These are phyloP conservation scores for Linnemannia schmuckeri DNA, from an alignment of 192 early-diverging fungal genomes.

Conservation along the genomic window DNA sequence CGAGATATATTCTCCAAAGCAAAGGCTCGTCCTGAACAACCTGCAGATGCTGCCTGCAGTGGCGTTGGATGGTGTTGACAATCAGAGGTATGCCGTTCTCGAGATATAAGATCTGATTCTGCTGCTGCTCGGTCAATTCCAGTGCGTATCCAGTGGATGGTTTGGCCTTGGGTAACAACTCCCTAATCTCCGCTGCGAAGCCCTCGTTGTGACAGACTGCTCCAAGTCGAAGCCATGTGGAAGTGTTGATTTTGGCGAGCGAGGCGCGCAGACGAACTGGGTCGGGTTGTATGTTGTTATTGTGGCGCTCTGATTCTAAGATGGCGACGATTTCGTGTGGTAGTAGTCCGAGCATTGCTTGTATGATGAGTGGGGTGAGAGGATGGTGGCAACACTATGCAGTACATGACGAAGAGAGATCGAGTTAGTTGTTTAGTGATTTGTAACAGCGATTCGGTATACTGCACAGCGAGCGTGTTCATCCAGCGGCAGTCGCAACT, in stretches of 20 bases:
- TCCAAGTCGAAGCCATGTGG: constrained; percentile 33
- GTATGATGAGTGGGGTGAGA: neutral
- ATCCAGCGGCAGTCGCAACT: neutral
- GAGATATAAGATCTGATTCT: neutral
- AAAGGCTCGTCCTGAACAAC: neutral
- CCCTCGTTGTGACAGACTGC: constrained; percentile 34
- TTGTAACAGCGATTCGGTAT: neutral
- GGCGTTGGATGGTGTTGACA: constrained; percentile 15
- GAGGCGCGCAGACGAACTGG: neutral
- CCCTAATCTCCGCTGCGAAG: constrained; percentile 18
- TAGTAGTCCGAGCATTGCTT: neutral
- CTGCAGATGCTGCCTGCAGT: neutral
- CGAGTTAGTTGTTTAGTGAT: neutral
- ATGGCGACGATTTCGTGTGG: neutral
- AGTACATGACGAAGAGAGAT: neutral
- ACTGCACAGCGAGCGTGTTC: neutral
- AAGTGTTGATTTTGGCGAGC: constrained; percentile 19
- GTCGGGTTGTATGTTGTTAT: neutral
- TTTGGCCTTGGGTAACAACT: neutral
- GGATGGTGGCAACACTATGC: neutral
- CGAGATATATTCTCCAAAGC: neutral
- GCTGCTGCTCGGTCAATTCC: neutral
- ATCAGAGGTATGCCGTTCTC: constrained; percentile 31
- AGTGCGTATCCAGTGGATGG: neutral
- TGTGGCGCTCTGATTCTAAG: neutral